Base-by-base conservation (phyloP, 2,329 filamentous ascomycete species). In the Claviceps fusiformis region DNA sequence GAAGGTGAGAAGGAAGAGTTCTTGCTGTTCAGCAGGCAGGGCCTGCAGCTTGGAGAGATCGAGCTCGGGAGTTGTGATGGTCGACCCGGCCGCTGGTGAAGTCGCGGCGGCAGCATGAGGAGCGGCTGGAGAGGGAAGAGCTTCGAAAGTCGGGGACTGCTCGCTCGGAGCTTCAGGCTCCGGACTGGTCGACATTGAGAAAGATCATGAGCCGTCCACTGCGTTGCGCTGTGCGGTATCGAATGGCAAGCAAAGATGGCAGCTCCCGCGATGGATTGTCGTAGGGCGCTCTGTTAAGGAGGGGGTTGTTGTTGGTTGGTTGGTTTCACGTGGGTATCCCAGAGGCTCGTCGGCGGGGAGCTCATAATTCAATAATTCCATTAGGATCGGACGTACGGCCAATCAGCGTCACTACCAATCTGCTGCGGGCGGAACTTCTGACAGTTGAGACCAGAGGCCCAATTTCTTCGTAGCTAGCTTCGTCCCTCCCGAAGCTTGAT, bases 1-100 rank as follows among this genome's bases (percentile, higher is more conserved):
- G 67, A 95, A 96, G 31, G 85, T 95, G 57, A 98, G 78, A 59
- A 98, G 80, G 70, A 93, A 95, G 13, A 98, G 81, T 65, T 96
- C 91, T 71, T 98, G 93, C 70, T 98, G 93, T 73, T 98, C 93
- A 54, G 88, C 83, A 47, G 92, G 89, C 50, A 97, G 81, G 53
- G 87, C 80, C 70, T 95, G 86, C 50, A 98, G 83, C 77, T 95
- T 95, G 64, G 84, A 75, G 62, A 95, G 74, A 67, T 98, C 91
- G 68, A 98, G 87, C 75, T 95, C 87, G 52, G 85, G 85, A 65
- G 81, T 85, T 57, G 75, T 70, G 60, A 70, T 74, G 59, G 71
- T 71, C 56, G 72, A 62, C 62, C 70, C 62, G 58, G 69, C 15
- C 58, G 57, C 19, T 52, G 55, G n/a, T 58, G 51, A 47, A 56